phyloP scores from a whole-genome alignment of 2,329 filamentous ascomycete genomes.

The Westerdykella ornata region DNA sequence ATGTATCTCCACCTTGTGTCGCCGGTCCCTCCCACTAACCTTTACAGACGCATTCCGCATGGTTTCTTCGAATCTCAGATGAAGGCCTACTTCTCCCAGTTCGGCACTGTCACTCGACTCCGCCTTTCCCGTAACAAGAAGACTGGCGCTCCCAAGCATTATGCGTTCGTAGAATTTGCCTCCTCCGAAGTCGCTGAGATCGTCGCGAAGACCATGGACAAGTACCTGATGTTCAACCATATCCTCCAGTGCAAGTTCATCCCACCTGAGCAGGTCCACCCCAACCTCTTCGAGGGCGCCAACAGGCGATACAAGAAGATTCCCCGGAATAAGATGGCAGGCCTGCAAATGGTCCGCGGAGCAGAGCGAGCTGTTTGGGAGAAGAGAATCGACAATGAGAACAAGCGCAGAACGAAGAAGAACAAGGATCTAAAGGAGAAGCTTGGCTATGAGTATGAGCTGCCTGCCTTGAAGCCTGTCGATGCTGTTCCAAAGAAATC shows the following conservation, averaged over 20 bases:
- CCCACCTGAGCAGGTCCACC: constrained; percentile 68
- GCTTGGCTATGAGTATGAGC: constrained; percentile 77
- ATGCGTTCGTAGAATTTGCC: constrained; percentile 85
- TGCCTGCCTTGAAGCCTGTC: constrained; percentile 62
- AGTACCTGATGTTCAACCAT: constrained; percentile 91
- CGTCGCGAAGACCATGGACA: constrained; percentile 93
- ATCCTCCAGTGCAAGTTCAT: constrained; percentile 82
- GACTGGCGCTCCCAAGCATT: constrained; percentile 88
- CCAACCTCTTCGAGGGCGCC: constrained; percentile 80
- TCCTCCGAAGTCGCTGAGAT: constrained; percentile 76
- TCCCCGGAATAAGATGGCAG: constrained; percentile 81
- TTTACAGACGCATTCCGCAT: constrained; percentile 66
- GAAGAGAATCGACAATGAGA: constrained; percentile 65
- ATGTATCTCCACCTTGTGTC: constrained; percentile 18
- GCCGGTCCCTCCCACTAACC: constrained; percentile 1
- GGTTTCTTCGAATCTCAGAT: constrained; percentile 98
- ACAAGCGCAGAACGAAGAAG: constrained; percentile 61
- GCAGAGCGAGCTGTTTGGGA: constrained; percentile 71
- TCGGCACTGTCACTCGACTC: constrained; percentile 71
- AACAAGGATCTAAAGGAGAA: constrained; percentile 68
- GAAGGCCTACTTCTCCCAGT: constrained; percentile 88
- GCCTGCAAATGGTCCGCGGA: constrained; percentile 65
- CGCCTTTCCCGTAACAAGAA: constrained; percentile 86
- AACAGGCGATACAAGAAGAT: constrained; percentile 84
- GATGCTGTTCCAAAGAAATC: constrained; percentile 36